A percentile compares a stretch with the other conserved stretches of the same genome.
phyloP scores from a whole-genome alignment of 768 basidiomycete species.

The Leucocoprinus leucothites region DNA sequence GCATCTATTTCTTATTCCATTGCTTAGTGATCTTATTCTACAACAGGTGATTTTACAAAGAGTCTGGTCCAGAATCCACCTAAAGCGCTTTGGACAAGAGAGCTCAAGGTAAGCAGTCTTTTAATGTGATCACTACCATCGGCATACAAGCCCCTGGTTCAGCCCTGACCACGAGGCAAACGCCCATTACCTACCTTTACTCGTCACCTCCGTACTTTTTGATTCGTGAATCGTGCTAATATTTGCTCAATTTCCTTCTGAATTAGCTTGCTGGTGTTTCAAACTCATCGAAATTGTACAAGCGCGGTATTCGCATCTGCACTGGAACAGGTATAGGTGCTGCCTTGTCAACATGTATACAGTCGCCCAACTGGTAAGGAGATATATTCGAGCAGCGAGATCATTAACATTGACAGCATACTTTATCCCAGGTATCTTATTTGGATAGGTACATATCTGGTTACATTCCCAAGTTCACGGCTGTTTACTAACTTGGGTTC shows the following conservation, averaged over 20 bases:
- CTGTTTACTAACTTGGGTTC: background rate
- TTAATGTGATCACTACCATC: too few relatives aligned
- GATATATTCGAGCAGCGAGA: constrained; percentile 6
- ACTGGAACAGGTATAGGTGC: constrained; percentile 82
- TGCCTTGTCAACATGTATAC: constrained; percentile 75
- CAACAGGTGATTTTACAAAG: constrained; percentile 68
- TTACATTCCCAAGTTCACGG: too few relatives aligned
- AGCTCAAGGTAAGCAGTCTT: constrained; percentile 59
- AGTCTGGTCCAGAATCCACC: constrained; percentile 70
- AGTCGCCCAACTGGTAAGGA: constrained; percentile 66
- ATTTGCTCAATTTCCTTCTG: background rate
- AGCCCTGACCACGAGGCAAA: too few relatives aligned
- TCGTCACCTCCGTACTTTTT: too few relatives aligned
- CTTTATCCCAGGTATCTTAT: constrained; percentile 59
- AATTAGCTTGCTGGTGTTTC: constrained; percentile 72
- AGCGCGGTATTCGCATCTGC: constrained; percentile 76
- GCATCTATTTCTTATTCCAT: background rate
- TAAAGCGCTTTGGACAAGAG: constrained; percentile 71
- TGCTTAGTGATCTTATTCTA: constrained; percentile 3
- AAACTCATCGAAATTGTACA: constrained; percentile 78
- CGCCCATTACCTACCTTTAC: too few relatives aligned
- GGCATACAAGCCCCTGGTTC: too few relatives aligned
- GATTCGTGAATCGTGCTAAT: too few relatives aligned
- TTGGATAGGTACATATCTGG: constrained; percentile 75
- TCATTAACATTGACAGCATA: constrained; percentile 2